phyloP scores from a whole-genome alignment of 345 rosid species.

The Citropsis articulata region DNA sequence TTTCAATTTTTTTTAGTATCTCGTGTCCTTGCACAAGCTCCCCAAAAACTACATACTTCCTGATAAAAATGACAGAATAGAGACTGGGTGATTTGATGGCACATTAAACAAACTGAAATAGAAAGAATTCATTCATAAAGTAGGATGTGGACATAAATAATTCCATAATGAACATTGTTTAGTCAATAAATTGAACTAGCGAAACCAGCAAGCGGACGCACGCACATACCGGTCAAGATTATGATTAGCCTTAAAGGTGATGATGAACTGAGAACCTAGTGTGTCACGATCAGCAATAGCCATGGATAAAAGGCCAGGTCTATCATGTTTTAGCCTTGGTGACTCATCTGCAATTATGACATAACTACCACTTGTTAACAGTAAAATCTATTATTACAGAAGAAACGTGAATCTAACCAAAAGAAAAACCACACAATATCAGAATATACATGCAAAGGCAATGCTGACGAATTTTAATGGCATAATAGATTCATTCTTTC shows the following conservation, averaged over 20 bases:
- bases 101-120: neutral
- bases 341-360: slow-evolving; percentile 63
- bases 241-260: slow-evolving; percentile 79
- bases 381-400: neutral
- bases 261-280: slow-evolving; percentile 78
- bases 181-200: neutral
- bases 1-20: slow-evolving; percentile 77
- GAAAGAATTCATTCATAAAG: neutral
- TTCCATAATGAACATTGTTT: neutral
- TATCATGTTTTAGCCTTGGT: slow-evolving; percentile 80
- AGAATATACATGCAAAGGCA: neutral
- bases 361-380: slow-evolving; percentile 17
- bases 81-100: neutral
- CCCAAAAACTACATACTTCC: slow-evolving; percentile 84
- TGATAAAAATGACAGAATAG: slow-evolving; percentile 25
- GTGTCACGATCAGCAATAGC: slow-evolving; percentile 71
- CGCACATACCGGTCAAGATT: slow-evolving; percentile 70
- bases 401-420: neutral
- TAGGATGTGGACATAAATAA: neutral
- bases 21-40: slow-evolving; percentile 85
- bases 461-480: neutral
- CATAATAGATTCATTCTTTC: neutral
- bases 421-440: neutral
- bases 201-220: neutral
- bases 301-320: slow-evolving; percentile 84